Percentiles rank a stretch among this genome's conserved stretches.
Evolutionary conservation across 2,329 filamentous ascomycete species (phyloP).

Genomic region (Hymenoscyphus albidus): DNA sequence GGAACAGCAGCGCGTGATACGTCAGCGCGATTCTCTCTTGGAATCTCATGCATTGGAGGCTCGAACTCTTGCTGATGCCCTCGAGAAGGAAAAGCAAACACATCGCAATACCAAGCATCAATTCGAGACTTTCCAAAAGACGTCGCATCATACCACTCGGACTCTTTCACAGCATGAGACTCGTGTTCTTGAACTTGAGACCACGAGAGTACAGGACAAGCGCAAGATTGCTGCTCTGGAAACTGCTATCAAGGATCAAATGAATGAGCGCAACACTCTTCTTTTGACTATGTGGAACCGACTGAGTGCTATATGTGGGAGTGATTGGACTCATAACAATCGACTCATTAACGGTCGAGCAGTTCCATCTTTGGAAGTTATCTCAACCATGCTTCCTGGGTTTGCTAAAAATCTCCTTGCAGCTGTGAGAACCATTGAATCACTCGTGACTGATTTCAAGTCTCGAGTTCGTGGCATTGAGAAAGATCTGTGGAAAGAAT

Average conservation of each 20-base stretch:
- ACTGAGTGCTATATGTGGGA: constrained; percentile 78
- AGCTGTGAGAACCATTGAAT: constrained; percentile 83
- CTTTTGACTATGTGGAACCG: constrained; percentile 87
- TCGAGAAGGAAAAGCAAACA: constrained; percentile 83
- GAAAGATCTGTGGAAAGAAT: constrained; percentile 85
- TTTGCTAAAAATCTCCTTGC: constrained; percentile 87
- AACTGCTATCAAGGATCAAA: constrained; percentile 76
- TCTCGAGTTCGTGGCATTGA: constrained; percentile 80
- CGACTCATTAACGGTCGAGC: constrained; percentile 82
- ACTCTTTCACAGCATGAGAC: constrained; percentile 82
- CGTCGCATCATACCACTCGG: constrained; percentile 79
- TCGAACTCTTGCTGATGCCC: constrained; percentile 76
- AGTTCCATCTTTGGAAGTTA: constrained; percentile 77
- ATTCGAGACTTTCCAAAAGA: constrained; percentile 84
- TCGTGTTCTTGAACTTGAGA: constrained; percentile 81
- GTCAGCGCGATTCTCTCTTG: constrained; percentile 81
- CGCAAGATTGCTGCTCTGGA: constrained; percentile 71
- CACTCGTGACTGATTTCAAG: constrained; percentile 73
- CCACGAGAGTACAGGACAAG: constrained; percentile 71
- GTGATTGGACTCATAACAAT: constrained; percentile 88
- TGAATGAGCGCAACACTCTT: constrained; percentile 84
- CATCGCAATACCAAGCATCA: constrained; percentile 84
- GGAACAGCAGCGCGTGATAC: constrained; percentile 89
- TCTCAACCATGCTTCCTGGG: constrained; percentile 77
- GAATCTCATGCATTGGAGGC: constrained; percentile 86